phyloP scores from a whole-genome alignment of 345 rosid species.

The Camelina laxa region DNA sequence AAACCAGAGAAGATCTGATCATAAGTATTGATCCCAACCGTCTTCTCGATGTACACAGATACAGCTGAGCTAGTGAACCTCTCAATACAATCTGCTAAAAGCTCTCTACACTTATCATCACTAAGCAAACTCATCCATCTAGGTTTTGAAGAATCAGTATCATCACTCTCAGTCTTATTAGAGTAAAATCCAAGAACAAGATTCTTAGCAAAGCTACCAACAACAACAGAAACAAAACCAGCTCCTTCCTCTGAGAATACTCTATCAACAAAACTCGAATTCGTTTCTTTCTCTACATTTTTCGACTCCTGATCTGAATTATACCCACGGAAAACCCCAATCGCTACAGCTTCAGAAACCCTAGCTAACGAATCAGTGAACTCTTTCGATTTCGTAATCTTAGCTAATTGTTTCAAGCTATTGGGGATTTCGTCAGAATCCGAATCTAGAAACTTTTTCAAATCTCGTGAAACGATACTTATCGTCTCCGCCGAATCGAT shows the following conservation, averaged over 20 bases:
- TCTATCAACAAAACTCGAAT: slow-evolving; percentile 55
- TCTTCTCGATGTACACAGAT: slow-evolving; percentile 86
- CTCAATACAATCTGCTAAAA: slow-evolving; percentile 78
- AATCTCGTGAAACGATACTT: slow-evolving; percentile 64
- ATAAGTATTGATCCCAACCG: slow-evolving; percentile 65
- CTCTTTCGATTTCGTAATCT: slow-evolving; percentile 71
- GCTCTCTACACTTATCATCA: slow-evolving; percentile 67
- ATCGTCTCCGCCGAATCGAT: slow-evolving; percentile 70
- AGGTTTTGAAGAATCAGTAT: slow-evolving; percentile 22
- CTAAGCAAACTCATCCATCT: slow-evolving; percentile 61
- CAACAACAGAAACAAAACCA: slow-evolving; percentile 84
- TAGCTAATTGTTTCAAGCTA: slow-evolving; percentile 79
- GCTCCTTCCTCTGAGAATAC: slow-evolving; percentile 68
- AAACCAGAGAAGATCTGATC: slow-evolving; percentile 83
- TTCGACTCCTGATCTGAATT: slow-evolving; percentile 31
- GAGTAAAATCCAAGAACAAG: slow-evolving; percentile 79
- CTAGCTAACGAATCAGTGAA: slow-evolving; percentile 62
- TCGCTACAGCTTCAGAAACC: slow-evolving; percentile 65
- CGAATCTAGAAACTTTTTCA: slow-evolving; percentile 68
- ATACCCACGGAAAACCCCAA: slow-evolving; percentile 68
- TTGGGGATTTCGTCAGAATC: slow-evolving; percentile 80
- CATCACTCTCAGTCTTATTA: slow-evolving; percentile 16
- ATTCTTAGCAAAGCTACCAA: slow-evolving; percentile 90
- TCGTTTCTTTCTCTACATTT: slow-evolving; percentile 24
- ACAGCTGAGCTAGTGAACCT: slow-evolving; percentile 79